phyloP scores from a whole-genome alignment of 1,139 yeast species.

The Candida labiduridarum region DNA sequence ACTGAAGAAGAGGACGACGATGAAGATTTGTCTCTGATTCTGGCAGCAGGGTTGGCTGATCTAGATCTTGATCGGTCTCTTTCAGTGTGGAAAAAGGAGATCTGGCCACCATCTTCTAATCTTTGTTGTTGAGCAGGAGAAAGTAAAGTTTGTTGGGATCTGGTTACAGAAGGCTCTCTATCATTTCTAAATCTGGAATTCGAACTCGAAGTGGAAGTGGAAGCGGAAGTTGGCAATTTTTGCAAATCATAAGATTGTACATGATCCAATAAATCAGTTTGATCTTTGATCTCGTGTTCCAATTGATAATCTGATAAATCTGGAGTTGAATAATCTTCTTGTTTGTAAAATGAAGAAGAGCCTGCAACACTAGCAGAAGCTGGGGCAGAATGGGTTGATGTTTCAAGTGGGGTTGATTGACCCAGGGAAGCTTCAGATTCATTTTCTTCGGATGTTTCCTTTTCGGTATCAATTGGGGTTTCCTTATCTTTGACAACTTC shows the following conservation, averaged over 20 bases:
- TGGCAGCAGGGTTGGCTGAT: conserved; percentile 27
- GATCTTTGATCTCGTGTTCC: conserved; percentile 42
- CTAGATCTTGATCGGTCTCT: conserved; percentile 35
- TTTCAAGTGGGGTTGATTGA: not conserved
- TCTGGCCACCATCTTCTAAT: conserved; percentile 31
- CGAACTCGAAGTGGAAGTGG: not conserved
- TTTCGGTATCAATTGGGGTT: conserved; percentile 5
- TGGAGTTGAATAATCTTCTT: conserved; percentile 45
- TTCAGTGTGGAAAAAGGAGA: conserved; percentile 50
- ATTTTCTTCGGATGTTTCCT: not conserved
- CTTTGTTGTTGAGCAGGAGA: conserved; percentile 13
- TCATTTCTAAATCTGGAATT: conserved; percentile 3
- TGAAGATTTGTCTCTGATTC: conserved; percentile 25
- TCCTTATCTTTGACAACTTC: conserved; percentile 17
- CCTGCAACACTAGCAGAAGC: conserved; percentile 9
- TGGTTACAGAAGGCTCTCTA: not conserved
- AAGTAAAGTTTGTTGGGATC: conserved; percentile 5
- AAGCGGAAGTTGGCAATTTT: conserved; percentile 28
- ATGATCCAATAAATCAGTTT: conserved; percentile 36
- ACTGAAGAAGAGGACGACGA: conserved; percentile 27
- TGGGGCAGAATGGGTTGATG: conserved; percentile 10
- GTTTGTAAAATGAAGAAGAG: conserved; percentile 21
- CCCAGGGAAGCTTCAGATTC: not conserved
- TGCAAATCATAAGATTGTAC: conserved; percentile 44
- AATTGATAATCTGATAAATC: conserved; percentile 51